Percentiles rank a stretch among this genome's conserved stretches.
These are phyloP conservation scores for Plicaturopsis crispa DNA, from an alignment of 768 basidiomycete genomes.

Conservation along the genomic window DNA sequence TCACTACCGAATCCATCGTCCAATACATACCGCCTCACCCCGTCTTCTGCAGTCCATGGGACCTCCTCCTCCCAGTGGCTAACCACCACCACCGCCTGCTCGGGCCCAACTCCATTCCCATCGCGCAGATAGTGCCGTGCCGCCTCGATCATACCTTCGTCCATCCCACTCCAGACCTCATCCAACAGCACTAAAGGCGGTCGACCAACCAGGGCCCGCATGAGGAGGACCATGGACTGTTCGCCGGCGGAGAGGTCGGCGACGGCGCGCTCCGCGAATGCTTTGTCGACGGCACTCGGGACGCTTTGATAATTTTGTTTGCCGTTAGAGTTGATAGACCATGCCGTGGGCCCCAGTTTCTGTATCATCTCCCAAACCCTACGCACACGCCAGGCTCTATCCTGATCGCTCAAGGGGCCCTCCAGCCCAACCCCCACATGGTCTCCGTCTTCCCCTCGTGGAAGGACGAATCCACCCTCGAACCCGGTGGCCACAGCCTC, in stretches of 20 bases:
- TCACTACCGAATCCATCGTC: slow-evolving; percentile 24
- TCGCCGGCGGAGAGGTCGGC: slow-evolving; percentile 61
- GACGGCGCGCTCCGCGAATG: slow-evolving; percentile 48
- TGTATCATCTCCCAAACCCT: slow-evolving; percentile 53
- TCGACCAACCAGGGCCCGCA: slow-evolving; percentile 75
- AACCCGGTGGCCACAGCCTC: slow-evolving; percentile 87
- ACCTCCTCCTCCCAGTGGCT: slow-evolving; percentile 92
- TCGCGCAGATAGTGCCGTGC: slow-evolving; percentile 56
- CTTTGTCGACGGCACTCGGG: slow-evolving; percentile 16
- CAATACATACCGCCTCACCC: slow-evolving; percentile 31
- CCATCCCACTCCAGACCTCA: slow-evolving; percentile 94
- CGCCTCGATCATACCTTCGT: slow-evolving; percentile 61
- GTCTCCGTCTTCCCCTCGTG: slow-evolving; percentile 29
- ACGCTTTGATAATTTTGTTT: neutral
- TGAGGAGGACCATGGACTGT: slow-evolving; percentile 75
- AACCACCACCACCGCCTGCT: slow-evolving; percentile 79
- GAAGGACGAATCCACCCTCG: slow-evolving; percentile 66
- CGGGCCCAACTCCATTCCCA: slow-evolving; percentile 35
- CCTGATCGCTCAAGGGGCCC: slow-evolving; percentile 29
- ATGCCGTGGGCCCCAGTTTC: slow-evolving; percentile 53
- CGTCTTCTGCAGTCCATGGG: slow-evolving; percentile 63
- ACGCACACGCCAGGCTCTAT: slow-evolving; percentile 29
- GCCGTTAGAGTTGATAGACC: slow-evolving; percentile 20
- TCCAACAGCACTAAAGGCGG: slow-evolving; percentile 80
- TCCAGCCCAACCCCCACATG: slow-evolving; percentile 38